Percentiles rank a stretch among this genome's conserved stretches.
phyloP scores from a whole-genome alignment of 805 yeast species.

The Zygoascus ofunaensis region DNA sequence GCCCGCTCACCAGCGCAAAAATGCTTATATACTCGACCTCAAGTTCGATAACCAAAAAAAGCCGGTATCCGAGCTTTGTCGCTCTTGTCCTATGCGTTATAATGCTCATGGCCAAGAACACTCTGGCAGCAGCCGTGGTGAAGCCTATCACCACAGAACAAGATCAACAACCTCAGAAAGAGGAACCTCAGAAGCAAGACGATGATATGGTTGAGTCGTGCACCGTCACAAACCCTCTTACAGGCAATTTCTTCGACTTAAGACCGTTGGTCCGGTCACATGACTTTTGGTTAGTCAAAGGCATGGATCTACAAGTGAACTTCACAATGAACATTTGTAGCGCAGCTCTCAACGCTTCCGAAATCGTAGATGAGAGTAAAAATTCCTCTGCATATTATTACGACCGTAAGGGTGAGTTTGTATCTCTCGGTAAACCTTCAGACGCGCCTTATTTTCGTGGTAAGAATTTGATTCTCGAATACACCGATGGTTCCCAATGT shows the following conservation, averaged over 20 bases:
- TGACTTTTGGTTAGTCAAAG: conserved; percentile 54
- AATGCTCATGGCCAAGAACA: no score
- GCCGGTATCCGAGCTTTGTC: no score
- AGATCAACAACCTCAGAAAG: no score
- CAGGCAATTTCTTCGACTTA: conserved; percentile 37
- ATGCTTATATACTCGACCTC: no score
- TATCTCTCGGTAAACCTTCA: conserved; percentile 42
- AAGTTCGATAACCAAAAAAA: no score
- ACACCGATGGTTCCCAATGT: conserved; percentile 50
- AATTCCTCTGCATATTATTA: conserved; percentile 51
- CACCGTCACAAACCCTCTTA: conserved; percentile 23
- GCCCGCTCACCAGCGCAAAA: no score
- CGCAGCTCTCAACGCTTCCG: conserved; percentile 26
- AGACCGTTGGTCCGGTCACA: conserved; percentile 31
- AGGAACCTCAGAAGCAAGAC: no score
- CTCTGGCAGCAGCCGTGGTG: no score
- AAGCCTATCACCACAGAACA: no score
- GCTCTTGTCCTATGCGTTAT: no score
- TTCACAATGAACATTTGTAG: conserved; percentile 65
- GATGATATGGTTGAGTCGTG: conserved; percentile 14
- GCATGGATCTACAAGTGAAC: conserved; percentile 60
- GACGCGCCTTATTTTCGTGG: conserved; percentile 62
- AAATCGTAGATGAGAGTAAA: conserved; percentile 25
- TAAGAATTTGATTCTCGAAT: conserved; percentile 57
- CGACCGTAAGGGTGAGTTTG: conserved; percentile 34